These are phyloP conservation scores for Talaromyces sp. DNA, from an alignment of 2,329 filamentous ascomycete species.

Conservation along the genomic window DNA sequence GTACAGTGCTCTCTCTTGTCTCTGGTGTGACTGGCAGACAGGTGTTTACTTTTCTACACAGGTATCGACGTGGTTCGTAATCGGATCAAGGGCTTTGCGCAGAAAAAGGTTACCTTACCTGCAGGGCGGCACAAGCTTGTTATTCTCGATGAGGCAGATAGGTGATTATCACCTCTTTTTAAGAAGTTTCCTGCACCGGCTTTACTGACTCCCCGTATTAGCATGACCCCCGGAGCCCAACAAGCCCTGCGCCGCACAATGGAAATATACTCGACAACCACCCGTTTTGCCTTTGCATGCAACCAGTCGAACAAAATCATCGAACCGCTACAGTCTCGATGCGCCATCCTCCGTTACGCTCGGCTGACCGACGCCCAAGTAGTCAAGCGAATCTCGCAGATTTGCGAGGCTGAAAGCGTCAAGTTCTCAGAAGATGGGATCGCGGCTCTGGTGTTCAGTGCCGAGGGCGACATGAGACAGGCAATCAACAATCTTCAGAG, in stretches of 20 bases:
- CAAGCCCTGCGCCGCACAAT: slow-evolving; percentile 93
- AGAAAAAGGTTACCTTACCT: slow-evolving; percentile 96
- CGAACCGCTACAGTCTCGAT: slow-evolving; percentile 94
- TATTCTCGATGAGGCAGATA: slow-evolving; percentile 96
- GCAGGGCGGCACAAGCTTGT: slow-evolving; percentile 90
- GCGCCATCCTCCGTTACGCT: slow-evolving; percentile 90
- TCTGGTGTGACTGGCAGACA: background rate
- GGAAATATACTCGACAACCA: slow-evolving; percentile 98
- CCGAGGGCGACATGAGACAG: slow-evolving; percentile 97
- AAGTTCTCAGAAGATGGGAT: slow-evolving; percentile 89
- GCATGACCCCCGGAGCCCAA: slow-evolving; percentile 94
- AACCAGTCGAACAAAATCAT: slow-evolving; percentile 99
- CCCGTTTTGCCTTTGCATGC: slow-evolving; percentile 94
- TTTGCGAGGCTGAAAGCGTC: slow-evolving; percentile 87
- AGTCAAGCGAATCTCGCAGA: slow-evolving; percentile 83
- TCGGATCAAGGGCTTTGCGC: slow-evolving; percentile 95
- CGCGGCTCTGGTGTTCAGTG: slow-evolving; percentile 93
- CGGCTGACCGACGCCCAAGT: slow-evolving; percentile 89
- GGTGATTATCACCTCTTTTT: slow-evolving; percentile 32
- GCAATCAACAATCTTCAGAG: slow-evolving; percentile 98
- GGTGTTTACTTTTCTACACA: slow-evolving; percentile 23
- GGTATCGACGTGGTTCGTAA: slow-evolving; percentile 97
- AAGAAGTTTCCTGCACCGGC: background rate
- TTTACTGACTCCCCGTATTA: slow-evolving; percentile 21
- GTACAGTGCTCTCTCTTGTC: slow-evolving; percentile 32